Evolutionary conservation across 768 basidiomycete genomes (phyloP).

Genomic region (Amanita phalloides): DNA sequence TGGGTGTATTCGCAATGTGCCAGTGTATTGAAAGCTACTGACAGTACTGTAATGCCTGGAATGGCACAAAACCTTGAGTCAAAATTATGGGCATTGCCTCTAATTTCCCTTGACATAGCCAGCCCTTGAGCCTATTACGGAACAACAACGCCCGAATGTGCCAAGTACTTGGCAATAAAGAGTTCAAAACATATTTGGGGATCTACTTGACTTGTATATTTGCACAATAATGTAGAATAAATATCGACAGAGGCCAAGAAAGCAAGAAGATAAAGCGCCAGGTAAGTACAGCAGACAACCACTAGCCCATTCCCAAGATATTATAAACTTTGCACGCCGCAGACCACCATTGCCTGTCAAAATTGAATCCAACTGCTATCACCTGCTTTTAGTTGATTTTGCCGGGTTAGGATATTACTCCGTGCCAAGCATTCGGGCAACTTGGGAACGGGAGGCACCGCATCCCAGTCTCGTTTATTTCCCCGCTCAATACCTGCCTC

Average conservation of each 20-base stretch:
- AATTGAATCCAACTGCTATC: not conserved
- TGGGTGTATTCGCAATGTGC: too few relatives aligned
- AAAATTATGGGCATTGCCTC: too few relatives aligned
- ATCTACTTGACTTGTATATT: not conserved
- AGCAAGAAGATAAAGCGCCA: not conserved
- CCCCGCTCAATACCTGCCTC: slow-evolving; percentile 22
- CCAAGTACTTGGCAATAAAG: too few relatives aligned
- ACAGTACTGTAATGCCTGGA: too few relatives aligned
- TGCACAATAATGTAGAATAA: slow-evolving; percentile 4
- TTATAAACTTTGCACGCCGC: not conserved
- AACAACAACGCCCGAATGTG: too few relatives aligned
- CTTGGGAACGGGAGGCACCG: slow-evolving; percentile 13
- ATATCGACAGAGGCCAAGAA: not conserved
- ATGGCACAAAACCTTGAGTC: too few relatives aligned
- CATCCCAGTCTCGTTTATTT: slow-evolving; percentile 6
- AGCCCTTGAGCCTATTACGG: too few relatives aligned
- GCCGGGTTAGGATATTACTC: slow-evolving; percentile 2
- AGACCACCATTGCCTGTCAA: not conserved
- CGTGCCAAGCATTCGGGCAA: slow-evolving; percentile 21
- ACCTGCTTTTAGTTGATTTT: not conserved
- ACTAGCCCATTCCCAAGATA: not conserved
- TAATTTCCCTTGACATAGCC: too few relatives aligned
- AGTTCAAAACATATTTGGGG: not conserved
- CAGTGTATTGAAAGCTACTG: too few relatives aligned
- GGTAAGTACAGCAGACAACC: not conserved